Evolutionary conservation across 176 grass and related monocot genomes (phyloP).

Genomic region (Canna indica): DNA sequence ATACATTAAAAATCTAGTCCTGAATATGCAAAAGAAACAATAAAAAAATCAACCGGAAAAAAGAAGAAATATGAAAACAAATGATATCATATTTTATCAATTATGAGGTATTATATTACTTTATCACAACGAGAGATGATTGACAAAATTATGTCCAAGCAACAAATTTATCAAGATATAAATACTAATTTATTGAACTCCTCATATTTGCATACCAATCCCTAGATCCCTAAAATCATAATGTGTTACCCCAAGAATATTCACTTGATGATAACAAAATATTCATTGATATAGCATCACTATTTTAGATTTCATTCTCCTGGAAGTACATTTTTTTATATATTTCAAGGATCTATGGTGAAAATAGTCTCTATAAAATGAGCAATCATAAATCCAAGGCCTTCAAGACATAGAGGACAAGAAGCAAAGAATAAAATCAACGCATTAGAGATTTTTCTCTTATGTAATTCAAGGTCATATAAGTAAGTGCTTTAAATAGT

Average conservation of each 20-base stretch:
- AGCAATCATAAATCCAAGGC: neutral
- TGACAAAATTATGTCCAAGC: neutral
- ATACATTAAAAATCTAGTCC: neutral
- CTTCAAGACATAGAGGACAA: neutral
- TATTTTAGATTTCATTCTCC: neutral
- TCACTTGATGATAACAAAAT: neutral
- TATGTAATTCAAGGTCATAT: neutral
- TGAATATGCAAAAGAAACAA: neutral
- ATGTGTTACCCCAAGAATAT: neutral
- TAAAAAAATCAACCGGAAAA: neutral
- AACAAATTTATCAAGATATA: neutral
- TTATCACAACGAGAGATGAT: neutral
- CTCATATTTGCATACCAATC: neutral
- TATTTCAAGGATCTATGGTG: neutral
- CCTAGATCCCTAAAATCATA: neutral
- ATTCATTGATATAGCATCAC: neutral
- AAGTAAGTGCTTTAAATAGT: neutral
- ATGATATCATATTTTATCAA: neutral
- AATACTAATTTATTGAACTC: neutral
- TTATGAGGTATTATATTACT: neutral
- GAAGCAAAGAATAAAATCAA: neutral
- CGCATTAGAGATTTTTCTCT: neutral
- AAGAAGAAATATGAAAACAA: neutral
- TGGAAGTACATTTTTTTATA: neutral
- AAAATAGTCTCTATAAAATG: neutral